Conservation (phyloP, 192 early-diverging fungal genomes). For the Linnemannia schmuckeri region DNA sequence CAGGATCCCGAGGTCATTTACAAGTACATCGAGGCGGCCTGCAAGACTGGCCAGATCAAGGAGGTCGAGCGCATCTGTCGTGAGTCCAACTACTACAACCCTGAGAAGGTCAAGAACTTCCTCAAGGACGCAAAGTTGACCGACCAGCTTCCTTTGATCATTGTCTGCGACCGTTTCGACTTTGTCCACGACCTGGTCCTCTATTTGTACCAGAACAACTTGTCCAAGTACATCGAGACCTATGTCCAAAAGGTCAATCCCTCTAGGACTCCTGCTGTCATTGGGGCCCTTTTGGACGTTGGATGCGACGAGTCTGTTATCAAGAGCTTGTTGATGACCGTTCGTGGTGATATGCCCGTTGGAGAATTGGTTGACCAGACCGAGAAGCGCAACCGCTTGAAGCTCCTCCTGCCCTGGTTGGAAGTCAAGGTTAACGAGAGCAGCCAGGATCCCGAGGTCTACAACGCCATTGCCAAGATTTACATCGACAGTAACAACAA, state of each 20-base stretch:
- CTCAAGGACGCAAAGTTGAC: conserved; percentile 96
- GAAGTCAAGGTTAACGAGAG: conserved; percentile 91
- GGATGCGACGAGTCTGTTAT: conserved; percentile 97
- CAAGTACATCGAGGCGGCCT: conserved; percentile 99
- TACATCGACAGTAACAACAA: conserved; percentile 99
- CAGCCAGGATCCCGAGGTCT: conserved; percentile 89
- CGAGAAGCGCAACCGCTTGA: conserved; percentile 97
- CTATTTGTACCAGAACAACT: conserved; percentile 94
- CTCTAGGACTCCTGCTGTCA: conserved; percentile 91
- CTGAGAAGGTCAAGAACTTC: conserved; percentile 99
- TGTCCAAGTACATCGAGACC: conserved; percentile 97
- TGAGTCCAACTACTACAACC: conserved; percentile 96
- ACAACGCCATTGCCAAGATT: conserved; percentile 98
- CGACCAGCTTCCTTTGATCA: conserved; percentile 98
- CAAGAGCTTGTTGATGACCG: conserved; percentile 90
- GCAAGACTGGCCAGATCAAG: conserved; percentile 92
- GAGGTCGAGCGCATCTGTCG: conserved; percentile 98
- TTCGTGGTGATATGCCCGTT: conserved; percentile 86
- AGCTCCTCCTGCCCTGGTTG: conserved; percentile 95
- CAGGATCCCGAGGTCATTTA: conserved; percentile 96
- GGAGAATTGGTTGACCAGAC: conserved; percentile 89
- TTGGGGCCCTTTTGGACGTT: conserved; percentile 97
- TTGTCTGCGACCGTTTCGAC: conserved; percentile 97
- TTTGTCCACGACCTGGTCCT: conserved; percentile 98
- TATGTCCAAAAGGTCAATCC: conserved; percentile 99